Conservation (phyloP, 768 basidiomycete species). For the Tylopilus cervinicoccineus region DNA sequence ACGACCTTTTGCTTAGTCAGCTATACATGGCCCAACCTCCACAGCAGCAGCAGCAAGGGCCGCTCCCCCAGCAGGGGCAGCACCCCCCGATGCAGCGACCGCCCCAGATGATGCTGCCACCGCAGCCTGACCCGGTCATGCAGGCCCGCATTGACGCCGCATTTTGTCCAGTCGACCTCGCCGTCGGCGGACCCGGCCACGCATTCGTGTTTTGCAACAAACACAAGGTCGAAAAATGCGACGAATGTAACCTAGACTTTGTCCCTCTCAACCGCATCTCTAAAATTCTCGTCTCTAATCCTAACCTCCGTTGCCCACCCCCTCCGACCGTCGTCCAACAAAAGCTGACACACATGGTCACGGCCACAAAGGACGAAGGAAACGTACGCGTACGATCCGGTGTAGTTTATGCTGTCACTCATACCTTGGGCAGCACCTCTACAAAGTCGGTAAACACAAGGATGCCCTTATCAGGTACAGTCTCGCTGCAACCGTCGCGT, state of each 20-base stretch:
- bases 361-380: conserved; percentile 86
- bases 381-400: conserved; percentile 59
- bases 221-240: conserved; percentile 74
- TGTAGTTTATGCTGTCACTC: conserved; percentile 2
- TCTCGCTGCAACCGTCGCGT: conserved; percentile 69
- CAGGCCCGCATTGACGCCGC: conserved; percentile 77
- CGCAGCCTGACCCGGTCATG: conserved; percentile 63
- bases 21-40: conserved; percentile 62
- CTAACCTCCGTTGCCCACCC: conserved; percentile 71
- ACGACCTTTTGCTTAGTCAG: conserved; percentile 1
- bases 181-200: conserved; percentile 49
- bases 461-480: conserved; percentile 79
- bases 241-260: conserved; percentile 72
- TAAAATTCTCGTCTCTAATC: conserved; percentile 63
- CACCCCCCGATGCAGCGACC: conserved; percentile 29
- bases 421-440: conserved; percentile 52
- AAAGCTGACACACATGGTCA: conserved; percentile 71
- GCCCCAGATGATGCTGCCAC: conserved; percentile 41
- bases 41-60: conserved; percentile 54
- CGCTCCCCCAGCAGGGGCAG: conserved; percentile 30
- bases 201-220: conserved; percentile 55
- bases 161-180: conserved; percentile 55
- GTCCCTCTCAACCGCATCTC: conserved; percentile 71
- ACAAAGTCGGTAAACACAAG: conserved; percentile 66
- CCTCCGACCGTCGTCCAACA: conserved; percentile 74